Evolutionary conservation across 2,329 filamentous ascomycete genomes (phyloP), one percentile per base, ranked within the genome.

Genomic region (Aspergillus versicolor): DNA sequence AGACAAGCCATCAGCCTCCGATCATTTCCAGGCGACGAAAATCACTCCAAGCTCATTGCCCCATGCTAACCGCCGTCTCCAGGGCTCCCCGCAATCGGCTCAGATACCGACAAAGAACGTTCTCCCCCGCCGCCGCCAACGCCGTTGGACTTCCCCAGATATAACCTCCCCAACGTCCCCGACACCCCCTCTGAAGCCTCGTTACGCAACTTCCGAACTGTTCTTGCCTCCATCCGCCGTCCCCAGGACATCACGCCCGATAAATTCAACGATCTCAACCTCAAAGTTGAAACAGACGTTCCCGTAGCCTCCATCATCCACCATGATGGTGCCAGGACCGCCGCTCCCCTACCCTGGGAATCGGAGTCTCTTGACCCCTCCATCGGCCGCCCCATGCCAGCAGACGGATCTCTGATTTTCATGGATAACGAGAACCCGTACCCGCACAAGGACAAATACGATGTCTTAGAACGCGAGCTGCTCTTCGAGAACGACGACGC

Each of bases 401-500:
- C 24, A 34, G 44, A 52, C 58, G 34, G 47, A 58, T 30, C 67
- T 24, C 62, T 71, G 15, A 64, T 67, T 22, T 53, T 69, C 43
- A 71, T 81, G 68, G 79, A 75, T 65, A 84, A 82, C 64, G 79
- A 80, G n/a, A 71, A 73, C 49, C 74, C 74, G 12, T 76, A 75
- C 47, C 81, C 81, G 22, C 68, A 76, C 22, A 77, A 75, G 41
- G 77, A 78, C 53, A 78, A 79, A 41, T 85, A 81, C 61, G 76
- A 79, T 45, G 55, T 72, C 7, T 72, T 82, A 32, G 71, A 77
- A 22, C 75, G 73, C 30, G 85, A 88, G 64, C 69, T 87, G 15
- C 66, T 75, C 5, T 71, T 81, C 54, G 79, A 81, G 34, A 86
- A 86, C 59, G 79, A 83, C 56, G 81, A 82, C 64, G 83, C 79